Evolutionary conservation across 805 yeast species (phyloP), one percentile per base, ranked within the genome.

Genomic region (Wickerhamomyces chambardii): DNA sequence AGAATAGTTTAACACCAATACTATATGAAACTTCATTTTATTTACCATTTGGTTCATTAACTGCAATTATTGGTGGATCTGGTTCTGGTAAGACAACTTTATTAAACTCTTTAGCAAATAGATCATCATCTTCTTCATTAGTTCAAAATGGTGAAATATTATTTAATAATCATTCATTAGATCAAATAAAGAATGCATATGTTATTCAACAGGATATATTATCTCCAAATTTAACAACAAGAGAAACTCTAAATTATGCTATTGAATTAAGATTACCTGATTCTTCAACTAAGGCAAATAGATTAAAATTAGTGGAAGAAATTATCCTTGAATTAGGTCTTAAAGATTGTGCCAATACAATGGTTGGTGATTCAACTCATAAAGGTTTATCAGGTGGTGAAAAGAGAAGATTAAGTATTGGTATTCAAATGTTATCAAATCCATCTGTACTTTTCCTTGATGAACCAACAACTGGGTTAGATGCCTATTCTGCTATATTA

Each of bases 381-480:
- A 61, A 67, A 31, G 85, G 83, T 18, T 59, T 85, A 5, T 82
- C 92, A 2, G 95, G 95, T 7, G 95, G 95, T 25, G 95, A 85
- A 53, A 82, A 79, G 51, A 53, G 95, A 47, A 56, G 95, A 36
- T 64, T 84, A 7, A 79, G 89, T 38, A 73, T 86, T 28, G 95
- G 85, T 0, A 75, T 85, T n/a, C 95, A 86, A 53, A 59, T 85
- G 51, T 62, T 86, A 24, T 70, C 83, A 5, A 81, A 79, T 43
- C 95, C 95, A 0, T 75, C 89, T 0, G 59, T 85, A 10, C 56
- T 86, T 38, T 84, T 84, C 47, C 56, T 85, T 29, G 95, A 85
- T 53, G 95, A 84, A 46, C 95, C 95, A 11, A 85, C 95, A 1
- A 84, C 95, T 0, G 95, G 95, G 1, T 59, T 85, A 17, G 95